Base-by-base conservation (phyloP, 2,329 filamentous ascomycete species). In the Pseudogymnoascus sp. region DNA sequence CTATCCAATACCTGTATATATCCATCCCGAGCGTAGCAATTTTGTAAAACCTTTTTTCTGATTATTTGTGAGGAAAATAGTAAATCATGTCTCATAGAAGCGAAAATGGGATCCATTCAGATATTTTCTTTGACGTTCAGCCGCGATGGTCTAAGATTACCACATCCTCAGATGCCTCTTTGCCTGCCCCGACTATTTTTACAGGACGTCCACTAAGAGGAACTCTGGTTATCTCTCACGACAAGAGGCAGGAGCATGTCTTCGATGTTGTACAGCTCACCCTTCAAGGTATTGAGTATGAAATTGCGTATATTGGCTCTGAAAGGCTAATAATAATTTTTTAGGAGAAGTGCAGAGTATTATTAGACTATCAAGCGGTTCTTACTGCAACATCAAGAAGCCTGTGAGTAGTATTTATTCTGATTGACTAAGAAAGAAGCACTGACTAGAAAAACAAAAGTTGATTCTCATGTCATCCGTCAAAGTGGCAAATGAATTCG, bases 381-480 rank as follows among this genome's bases (percentile, higher is more conserved):
- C 38, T 38, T n/a, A 37, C 31, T 38, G 23, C 21, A 18, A 33
- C 23, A 35, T 60, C 8, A 23, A 18, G 25, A 60, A 60, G 28
- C 55, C 55, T 60, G 55, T 60, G 55, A 60, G 55, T 35, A 35
- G 55, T 11, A 37, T 37, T 31, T 9, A 60, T 60, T 35, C 18
- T 38, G 12, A 37, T 38, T 14, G 6, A 31, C 31, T 60, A 21
- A 60, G 38, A 12, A 14, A 41, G 25, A 35, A 38, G 25, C 18
- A 35, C 55, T 60, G 9, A 60, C 31, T 21, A 8, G 38, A 14
- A 12, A 12, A 12, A 4, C 9, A 14, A 23, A 60, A 60, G 55
- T 16, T 60, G 2, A 38, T 60, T 60, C 33, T 60, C 25, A 60
- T 60, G 55, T 60, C 31, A 38, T 60, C 21, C 16, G 55, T 60